Conservation (phyloP, 345 rosid genomes). For the Citrus unshiu region DNA sequence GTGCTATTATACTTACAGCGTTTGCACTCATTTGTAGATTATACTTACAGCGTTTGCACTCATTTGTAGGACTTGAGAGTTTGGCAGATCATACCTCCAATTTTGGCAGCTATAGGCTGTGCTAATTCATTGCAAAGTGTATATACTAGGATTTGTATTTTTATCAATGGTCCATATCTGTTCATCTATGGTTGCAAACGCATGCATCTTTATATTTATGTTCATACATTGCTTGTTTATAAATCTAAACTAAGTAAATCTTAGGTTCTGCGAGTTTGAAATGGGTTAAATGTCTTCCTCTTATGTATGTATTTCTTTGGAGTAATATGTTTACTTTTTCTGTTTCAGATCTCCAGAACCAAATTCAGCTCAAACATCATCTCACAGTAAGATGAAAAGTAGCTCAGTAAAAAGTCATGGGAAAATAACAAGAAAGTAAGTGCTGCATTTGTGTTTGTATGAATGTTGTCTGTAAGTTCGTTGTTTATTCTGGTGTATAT, state of each 20-base stretch:
- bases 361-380: constrained; percentile 25
- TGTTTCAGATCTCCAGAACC: constrained; percentile 49
- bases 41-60: not conserved
- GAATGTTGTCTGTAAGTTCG: not conserved
- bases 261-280: not conserved
- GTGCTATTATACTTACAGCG: not conserved
- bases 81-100: not conserved
- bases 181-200: not conserved
- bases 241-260: not conserved
- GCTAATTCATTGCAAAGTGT: not conserved
- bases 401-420: constrained; percentile 56
- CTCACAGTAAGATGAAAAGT: constrained; percentile 30
- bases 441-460: constrained; percentile 5
- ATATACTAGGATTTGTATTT: not conserved
- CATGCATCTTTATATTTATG: not conserved
- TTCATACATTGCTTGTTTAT: not conserved
- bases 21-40: not conserved
- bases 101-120: not conserved
- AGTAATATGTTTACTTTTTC: not conserved
- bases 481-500: not conserved
- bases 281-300: not conserved
- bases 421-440: constrained; percentile 77
- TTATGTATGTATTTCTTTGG: not conserved
- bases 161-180: not conserved
- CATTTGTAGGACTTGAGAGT: not conserved